Base-by-base conservation (phyloP, 2,329 filamentous ascomycete species). In the Aureobasidium melanogenum region DNA sequence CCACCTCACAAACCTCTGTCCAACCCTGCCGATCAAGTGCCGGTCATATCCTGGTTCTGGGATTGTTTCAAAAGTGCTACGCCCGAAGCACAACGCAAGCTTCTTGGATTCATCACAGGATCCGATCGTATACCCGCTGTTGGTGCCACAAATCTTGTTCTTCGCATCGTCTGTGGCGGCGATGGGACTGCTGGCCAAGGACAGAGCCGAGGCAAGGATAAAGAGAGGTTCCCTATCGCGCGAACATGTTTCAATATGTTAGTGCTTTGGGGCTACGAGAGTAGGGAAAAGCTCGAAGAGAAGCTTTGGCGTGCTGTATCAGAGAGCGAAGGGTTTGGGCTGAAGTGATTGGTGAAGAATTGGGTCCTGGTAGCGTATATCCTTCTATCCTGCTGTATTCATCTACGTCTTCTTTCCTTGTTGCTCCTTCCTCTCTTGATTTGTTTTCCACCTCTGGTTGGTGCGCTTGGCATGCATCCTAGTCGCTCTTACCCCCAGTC, bases 231-330 rank as follows among this genome's bases (percentile, higher is more conserved):
- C 70, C 92, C 92, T 1, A 88, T 90, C 22, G 92, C 92, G 19
- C 83, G 91, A 69, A 97, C 92, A 8, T 97, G 92, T 73, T 97
- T 97, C 76, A 96, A 96, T 71, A 84, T 87, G 72, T 70, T 97
- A 65, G 86, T 87, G 5, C 75, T 97, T 62, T 93, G 87, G 76
- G 82, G 84, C 48, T 96, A 93, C 73, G 71, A 74, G 38, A 84
- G 82, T 3, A 84, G 80, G 66, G 80, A 85, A 69, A 86, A 83
- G 66, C 72, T 96, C 63, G 87, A 90, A 72, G 76, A 74, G 56
- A 85, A 86, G 77, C 76, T 97, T 34, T 96, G 91, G 91, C 83
- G 84, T 64, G 92, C 92, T 4, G 91, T 96, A n/a, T 79, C 84
- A 65, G 91, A 92, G 73, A 95, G 91, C 69, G 91, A 96, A 72